A percentile compares a stretch with the other conserved stretches of the same genome.
These are phyloP conservation scores for Kwoniella mangroviensis DNA, from an alignment of 768 basidiomycete genomes.

Conservation along the genomic window DNA sequence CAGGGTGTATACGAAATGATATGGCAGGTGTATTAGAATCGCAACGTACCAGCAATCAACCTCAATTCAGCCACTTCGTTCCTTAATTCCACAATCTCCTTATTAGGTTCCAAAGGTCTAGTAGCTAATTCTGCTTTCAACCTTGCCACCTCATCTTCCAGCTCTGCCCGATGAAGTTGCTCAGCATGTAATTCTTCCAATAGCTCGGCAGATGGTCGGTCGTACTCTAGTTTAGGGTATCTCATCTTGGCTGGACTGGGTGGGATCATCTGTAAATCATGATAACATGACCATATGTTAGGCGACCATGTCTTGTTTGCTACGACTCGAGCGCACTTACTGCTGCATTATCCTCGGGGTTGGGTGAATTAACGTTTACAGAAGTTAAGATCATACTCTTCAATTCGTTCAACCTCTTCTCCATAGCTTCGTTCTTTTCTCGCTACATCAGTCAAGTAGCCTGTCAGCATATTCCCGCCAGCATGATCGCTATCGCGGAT, in stretches of 20 bases:
- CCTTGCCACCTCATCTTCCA: constrained; percentile 79
- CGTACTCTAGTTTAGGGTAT: constrained; percentile 62
- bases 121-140: constrained; percentile 77
- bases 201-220: constrained; percentile 85
- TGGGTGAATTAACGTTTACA: constrained; percentile 66
- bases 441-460: constrained; percentile 18
- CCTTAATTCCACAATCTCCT: constrained; percentile 71
- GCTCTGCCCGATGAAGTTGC: constrained; percentile 75
- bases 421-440: constrained; percentile 43
- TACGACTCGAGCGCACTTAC: no score
- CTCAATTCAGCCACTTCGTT: constrained; percentile 80
- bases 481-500: neutral
- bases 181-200: constrained; percentile 86
- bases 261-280: constrained; percentile 60
- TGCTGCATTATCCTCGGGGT: constrained; percentile 60
- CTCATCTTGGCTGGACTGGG: constrained; percentile 86
- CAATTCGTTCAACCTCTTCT: constrained; percentile 53
- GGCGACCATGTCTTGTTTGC: no score
- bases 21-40: no score
- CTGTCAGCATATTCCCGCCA: neutral
- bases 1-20: no score
- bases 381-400: constrained; percentile 65
- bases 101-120: constrained; percentile 76
- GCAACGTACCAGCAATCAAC: constrained; percentile 56
- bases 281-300: no score